Evolutionary conservation across 164 flowering plant genomes (phyloP).

Genomic region (Macadamia tetraphylla): DNA sequence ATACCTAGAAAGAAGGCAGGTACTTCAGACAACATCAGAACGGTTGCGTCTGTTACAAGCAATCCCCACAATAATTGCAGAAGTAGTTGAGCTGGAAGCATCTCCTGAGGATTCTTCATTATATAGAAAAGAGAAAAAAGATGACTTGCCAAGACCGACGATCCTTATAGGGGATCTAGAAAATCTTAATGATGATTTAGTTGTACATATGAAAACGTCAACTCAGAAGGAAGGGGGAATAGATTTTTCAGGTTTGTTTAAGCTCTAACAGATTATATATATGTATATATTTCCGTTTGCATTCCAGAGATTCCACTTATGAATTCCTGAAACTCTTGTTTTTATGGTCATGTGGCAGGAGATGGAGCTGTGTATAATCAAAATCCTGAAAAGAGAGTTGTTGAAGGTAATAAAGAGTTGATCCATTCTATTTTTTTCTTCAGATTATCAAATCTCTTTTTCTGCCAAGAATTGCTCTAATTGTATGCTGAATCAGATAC

Average conservation of each 20-base stretch:
- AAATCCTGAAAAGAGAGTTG: too few species aligned
- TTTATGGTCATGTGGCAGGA: too few species aligned
- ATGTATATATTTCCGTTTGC: too few species aligned
- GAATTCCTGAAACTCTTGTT: too few species aligned
- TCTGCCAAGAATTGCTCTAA: too few species aligned
- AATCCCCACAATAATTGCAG: slow-evolving; percentile 41
- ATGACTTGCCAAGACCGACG: slow-evolving; percentile 10
- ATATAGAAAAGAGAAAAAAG: slow-evolving; percentile 12
- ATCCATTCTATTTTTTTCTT: too few species aligned
- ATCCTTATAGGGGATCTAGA: slow-evolving; percentile 9
- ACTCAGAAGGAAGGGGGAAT: background rate
- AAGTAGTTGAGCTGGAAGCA: slow-evolving; percentile 26
- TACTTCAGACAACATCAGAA: slow-evolving; percentile 42
- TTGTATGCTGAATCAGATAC: too few species aligned
- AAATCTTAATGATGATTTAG: slow-evolving; percentile 1
- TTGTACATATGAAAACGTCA: slow-evolving; percentile 10
- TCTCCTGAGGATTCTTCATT: slow-evolving; percentile 5
- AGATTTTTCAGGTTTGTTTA: slow-evolving; percentile 19
- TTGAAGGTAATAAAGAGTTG: too few species aligned
- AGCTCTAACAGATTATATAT: background rate
- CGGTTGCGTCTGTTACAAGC: slow-evolving; percentile 31
- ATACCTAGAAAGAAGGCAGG: slow-evolving; percentile 32
- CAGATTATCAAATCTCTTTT: too few species aligned
- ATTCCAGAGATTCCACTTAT: too few species aligned
- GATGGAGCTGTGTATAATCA: too few species aligned